phyloP scores from a whole-genome alignment of 352 stramenopile species.

The Phytophthora fragariae region DNA sequence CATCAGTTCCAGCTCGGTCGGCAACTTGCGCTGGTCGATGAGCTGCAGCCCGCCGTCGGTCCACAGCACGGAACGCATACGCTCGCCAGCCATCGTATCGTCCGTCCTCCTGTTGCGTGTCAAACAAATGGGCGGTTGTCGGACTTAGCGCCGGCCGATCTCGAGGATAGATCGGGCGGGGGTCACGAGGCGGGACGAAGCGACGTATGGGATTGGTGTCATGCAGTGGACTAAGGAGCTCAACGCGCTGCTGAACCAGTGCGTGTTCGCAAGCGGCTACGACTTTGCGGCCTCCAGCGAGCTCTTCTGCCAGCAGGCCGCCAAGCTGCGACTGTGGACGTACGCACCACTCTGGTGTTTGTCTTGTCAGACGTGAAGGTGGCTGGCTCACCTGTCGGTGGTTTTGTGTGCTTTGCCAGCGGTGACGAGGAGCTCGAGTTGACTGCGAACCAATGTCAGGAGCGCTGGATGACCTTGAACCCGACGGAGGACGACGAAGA shows the following conservation, averaged over 20 bases:
- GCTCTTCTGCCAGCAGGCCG: slow-evolving; percentile 49
- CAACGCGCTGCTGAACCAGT: slow-evolving; percentile 74
- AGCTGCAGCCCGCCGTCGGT: slow-evolving; percentile 68
- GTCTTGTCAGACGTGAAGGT: background rate
- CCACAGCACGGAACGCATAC: slow-evolving; percentile 80
- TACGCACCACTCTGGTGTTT: slow-evolving; percentile 15
- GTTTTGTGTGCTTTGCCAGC: slow-evolving; percentile 1
- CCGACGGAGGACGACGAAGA: slow-evolving; percentile 49
- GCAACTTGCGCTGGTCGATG: slow-evolving; percentile 82
- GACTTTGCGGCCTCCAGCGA: slow-evolving; percentile 60
- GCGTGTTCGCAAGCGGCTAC: slow-evolving; percentile 79
- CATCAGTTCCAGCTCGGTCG: slow-evolving; percentile 68
- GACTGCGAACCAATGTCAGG: slow-evolving; percentile 58
- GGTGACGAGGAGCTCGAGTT: slow-evolving; percentile 40
- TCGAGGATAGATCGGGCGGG: slow-evolving; percentile 8
- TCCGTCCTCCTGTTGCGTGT: slow-evolving; percentile 2
- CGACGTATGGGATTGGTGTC: slow-evolving; percentile 22
- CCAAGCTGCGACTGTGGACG: slow-evolving; percentile 54
- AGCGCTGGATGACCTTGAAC: slow-evolving; percentile 79
- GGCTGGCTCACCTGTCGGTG: background rate
- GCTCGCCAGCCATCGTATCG: slow-evolving; percentile 30
- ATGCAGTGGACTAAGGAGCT: slow-evolving; percentile 78
- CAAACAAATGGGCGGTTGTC: slow-evolving; percentile 12
- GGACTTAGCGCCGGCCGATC: slow-evolving; percentile 9
- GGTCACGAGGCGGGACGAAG: background rate